phyloP scores from a whole-genome alignment of 352 stramenopile species.

The Globisporangium rhizosaccharum region DNA sequence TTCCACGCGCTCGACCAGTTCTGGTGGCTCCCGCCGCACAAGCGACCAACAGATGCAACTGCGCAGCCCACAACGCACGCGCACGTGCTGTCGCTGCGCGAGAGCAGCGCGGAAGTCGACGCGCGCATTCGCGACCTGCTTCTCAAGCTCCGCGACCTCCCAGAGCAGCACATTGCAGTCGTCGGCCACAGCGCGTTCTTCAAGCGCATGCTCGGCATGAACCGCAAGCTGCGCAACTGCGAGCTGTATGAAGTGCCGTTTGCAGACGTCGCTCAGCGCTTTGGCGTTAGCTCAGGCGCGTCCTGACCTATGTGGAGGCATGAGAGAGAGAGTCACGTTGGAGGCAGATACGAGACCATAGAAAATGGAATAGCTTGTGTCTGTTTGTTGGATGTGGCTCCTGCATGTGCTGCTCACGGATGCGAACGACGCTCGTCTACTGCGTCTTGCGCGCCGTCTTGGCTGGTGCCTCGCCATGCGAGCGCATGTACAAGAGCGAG shows the following conservation, averaged over 20 bases:
- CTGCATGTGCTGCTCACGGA: too few relatives aligned
- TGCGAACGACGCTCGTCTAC: not conserved
- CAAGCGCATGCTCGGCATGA: slow-evolving; percentile 80
- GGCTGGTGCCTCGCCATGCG: not conserved
- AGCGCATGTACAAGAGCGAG: slow-evolving; percentile 40
- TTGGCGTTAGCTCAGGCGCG: slow-evolving; percentile 5
- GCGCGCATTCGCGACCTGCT: slow-evolving; percentile 64
- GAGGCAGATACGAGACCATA: not conserved
- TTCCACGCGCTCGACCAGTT: slow-evolving; percentile 39
- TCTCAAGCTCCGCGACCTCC: slow-evolving; percentile 37
- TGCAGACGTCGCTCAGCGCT: slow-evolving; percentile 17
- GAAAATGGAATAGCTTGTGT: not conserved
- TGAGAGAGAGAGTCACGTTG: not conserved
- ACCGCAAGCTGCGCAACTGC: slow-evolving; percentile 75
- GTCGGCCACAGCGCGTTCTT: slow-evolving; percentile 84
- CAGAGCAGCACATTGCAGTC: slow-evolving; percentile 67
- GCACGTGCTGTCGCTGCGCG: slow-evolving; percentile 52
- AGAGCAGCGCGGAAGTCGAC: slow-evolving; percentile 53
- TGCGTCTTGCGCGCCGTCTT: slow-evolving; percentile 16
- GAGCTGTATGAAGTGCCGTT: slow-evolving; percentile 53
- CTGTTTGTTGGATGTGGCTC: not conserved
- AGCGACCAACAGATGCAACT: slow-evolving; percentile 17
- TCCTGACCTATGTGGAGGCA: not conserved
- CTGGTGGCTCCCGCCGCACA: slow-evolving; percentile 61
- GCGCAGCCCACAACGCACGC: slow-evolving; percentile 29